Conservation (phyloP, 2,329 filamentous ascomycete species). For the Aspergillus fumigatiaffinis region DNA sequence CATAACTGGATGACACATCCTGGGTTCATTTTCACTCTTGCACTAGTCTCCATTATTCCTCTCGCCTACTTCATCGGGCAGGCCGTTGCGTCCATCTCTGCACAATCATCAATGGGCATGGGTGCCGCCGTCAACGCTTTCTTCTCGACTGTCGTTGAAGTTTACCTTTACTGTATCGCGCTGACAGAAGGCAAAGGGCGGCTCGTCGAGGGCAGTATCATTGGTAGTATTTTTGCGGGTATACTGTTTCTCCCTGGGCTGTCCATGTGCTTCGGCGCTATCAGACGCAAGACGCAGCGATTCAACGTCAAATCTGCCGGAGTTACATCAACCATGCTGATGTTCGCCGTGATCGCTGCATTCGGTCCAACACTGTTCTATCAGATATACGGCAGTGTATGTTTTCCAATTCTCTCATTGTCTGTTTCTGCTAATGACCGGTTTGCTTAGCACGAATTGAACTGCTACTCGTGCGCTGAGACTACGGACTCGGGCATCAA, state of each 20-base stretch:
- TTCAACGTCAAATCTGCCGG: conserved; percentile 97
- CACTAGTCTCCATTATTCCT: conserved; percentile 88
- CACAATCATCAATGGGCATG: conserved; percentile 96
- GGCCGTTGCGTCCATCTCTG: conserved; percentile 95
- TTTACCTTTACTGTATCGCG: conserved; percentile 94
- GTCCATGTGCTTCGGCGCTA: conserved; percentile 97
- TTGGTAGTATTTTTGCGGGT: conserved; percentile 96
- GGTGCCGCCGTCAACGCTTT: conserved; percentile 97
- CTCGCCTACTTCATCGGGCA: conserved; percentile 98
- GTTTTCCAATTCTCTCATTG: conserved; percentile 23
- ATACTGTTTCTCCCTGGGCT: conserved; percentile 90
- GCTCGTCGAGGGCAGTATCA: conserved; percentile 92
- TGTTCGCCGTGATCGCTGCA: conserved; percentile 92
- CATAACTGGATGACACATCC: conserved; percentile 73
- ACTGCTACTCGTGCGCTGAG: conserved; percentile 65
- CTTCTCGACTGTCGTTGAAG: conserved; percentile 95
- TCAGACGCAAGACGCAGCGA: conserved; percentile 95
- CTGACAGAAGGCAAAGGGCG: conserved; percentile 87
- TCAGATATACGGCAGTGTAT: conserved; percentile 89
- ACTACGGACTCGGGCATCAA: conserved; percentile 43
- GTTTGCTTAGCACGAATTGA: conserved; percentile 72
- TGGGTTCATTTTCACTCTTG: conserved; percentile 79
- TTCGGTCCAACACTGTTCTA: conserved; percentile 97
- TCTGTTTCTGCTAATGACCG: conserved; percentile 30
- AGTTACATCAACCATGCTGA: conserved; percentile 94